Base-by-base conservation (phyloP, 352 stramenopile species). In the Pythium folliculosum region DNA sequence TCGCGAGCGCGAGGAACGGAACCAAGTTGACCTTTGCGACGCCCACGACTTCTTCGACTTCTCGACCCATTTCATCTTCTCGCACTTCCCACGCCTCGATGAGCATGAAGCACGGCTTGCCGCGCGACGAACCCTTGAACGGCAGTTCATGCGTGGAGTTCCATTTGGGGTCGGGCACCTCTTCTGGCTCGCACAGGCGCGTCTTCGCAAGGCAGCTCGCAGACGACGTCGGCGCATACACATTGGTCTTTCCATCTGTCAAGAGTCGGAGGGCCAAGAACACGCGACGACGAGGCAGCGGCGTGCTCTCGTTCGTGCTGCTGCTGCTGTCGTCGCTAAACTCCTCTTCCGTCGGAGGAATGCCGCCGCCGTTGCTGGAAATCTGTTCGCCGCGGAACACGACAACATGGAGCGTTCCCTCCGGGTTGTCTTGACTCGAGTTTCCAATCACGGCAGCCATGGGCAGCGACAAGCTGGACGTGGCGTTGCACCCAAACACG, bases 21-120 rank as follows among this genome's bases (percentile, higher is more conserved):
- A 88, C 88, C 45, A 96, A 65, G 55, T 96, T 96, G 21, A 96
- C 88, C 66, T 95, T 96, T 22, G 86, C 86, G 10, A 96, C 86
- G 22, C 86, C 88, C 30, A 96, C 63, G 30, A 96, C 67, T 63
- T 90, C 83, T 57, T 96, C 88, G 4, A 77, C 72, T 5, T 84
- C 72, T 3, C 60, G 32, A 3, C 72, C 75, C n/a, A 77, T 56
- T 30, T 81, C 77, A 2, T 72, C 58, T 37, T 71, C 59, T 25
- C 78, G 67, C n/a, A 90, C 74, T 72, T 91, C 80, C 88, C 88
- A 95, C 3, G 86, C 88, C 65, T 95, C 88, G 47, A 95, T 93
- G 45, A 95, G 68, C 80, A 95, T 92, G 38, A 95, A 95, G 50
- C 88, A 95, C 14, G 88, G 84, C 58, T 94, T 94, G 9, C 84